Evolutionary conservation across 139 green algal genomes (phyloP), one percentile per base, ranked within the genome.

Genomic region (Chlorokybus atmophyticus): DNA sequence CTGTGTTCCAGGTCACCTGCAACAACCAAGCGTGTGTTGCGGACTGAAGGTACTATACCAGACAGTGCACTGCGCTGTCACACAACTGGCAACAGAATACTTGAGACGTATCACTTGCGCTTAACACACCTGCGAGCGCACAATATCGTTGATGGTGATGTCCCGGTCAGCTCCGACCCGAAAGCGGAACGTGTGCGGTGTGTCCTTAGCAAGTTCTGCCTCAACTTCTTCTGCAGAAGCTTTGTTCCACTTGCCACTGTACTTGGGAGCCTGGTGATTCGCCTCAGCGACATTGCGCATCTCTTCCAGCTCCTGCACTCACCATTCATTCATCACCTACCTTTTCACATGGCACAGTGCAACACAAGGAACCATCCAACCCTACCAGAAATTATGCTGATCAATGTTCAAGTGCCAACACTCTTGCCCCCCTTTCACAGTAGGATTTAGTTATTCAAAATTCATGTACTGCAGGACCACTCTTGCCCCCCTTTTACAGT

Each of bases 201-300:
- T 76, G 8, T 91, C 91, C 40, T 71, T 78, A 1, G 70, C 84
- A 68, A 88, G 68, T 70, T 79, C 75, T 3, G 71, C 87, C 10
- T 87, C 74, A 14, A 94, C 85, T 64, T 93, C 82, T 50, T 85
- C 85, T 59, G 75, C 52, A 57, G 55, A 82, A 42, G 87, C 90
- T n/a, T 10, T 78, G 6, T 77, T 76, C 90, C 90, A 98, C 75
- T 88, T 90, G 54, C 90, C 90, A 25, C 76, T 72, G 81, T 98
- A 98, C 38, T 94, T 85, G 53, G 90, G 90, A 7, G 90, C 85
- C 52, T 93, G 75, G 71, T 88, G 89, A 68, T 93, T 87, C 39
- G 64, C 82, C 71, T 93, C 87, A 4, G 86, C 85, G n/a, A 94
- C 81, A 58, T 66, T 76, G 66, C 84, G 85, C 86, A 94, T 93